These are phyloP conservation scores for Allium cepa DNA, from an alignment of 106 monocot genomes.

Conservation along the genomic window DNA sequence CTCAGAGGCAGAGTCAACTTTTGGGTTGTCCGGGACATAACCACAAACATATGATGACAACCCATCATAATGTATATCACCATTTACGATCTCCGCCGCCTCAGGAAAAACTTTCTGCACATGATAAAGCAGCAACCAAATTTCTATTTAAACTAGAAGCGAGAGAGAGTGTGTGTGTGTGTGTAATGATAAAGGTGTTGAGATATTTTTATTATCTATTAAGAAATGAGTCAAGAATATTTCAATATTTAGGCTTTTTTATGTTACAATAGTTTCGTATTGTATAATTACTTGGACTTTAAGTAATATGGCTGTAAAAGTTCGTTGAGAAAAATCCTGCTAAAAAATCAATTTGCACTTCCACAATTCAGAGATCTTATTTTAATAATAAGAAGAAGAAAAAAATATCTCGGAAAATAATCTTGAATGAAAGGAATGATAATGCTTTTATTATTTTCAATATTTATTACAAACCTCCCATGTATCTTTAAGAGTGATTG, in stretches of 20 bases:
- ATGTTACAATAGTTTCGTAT: neutral
- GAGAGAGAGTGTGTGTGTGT: neutral
- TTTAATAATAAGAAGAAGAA: no score
- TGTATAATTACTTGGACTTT: no score
- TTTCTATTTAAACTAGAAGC: neutral
- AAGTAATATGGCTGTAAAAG: neutral
- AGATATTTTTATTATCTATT: no score
- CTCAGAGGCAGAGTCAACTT: neutral
- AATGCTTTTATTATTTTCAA: neutral
- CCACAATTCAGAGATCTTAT: neutral
- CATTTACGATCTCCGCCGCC: constrained; percentile 44
- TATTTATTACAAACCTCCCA: constrained; percentile 65
- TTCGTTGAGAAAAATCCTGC: neutral
- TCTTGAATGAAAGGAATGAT: neutral
- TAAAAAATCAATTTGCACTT: neutral
- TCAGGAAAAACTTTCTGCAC: constrained; percentile 90
- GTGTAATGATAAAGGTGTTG: neutral
- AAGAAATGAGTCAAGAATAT: no score
- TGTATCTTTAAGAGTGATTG: constrained; percentile 52
- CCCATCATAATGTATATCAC: constrained; percentile 32
- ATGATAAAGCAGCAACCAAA: neutral
- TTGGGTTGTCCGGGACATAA: constrained; percentile 41
- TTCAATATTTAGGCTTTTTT: neutral
- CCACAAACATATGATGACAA: constrained; percentile 71
- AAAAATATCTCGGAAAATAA: no score